These are phyloP conservation scores for Amphibolis antarctica DNA, from an alignment of 106 monocot genomes.

Conservation along the genomic window DNA sequence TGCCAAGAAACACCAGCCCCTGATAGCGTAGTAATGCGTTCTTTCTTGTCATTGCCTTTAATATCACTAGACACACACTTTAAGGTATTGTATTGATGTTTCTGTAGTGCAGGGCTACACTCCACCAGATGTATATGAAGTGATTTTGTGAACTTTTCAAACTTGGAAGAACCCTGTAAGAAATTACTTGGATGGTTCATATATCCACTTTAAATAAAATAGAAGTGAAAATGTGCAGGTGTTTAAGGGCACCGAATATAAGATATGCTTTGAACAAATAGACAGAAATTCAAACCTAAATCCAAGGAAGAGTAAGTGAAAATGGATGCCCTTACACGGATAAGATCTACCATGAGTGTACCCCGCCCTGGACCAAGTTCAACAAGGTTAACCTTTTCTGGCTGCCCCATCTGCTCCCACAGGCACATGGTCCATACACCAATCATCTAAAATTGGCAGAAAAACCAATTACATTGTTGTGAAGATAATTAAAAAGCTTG, in stretches of 20 bases:
- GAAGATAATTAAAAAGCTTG: too few relatives aligned
- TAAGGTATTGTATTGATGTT: conserved; percentile 56
- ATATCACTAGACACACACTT: conserved; percentile 37
- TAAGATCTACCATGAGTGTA: conserved; percentile 89
- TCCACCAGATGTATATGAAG: conserved; percentile 77
- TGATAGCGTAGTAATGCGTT: conserved; percentile 32
- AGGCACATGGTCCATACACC: conserved; percentile 94
- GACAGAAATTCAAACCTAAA: too few relatives aligned
- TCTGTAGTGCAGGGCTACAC: conserved; percentile 81
- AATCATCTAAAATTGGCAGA: conserved; percentile 48
- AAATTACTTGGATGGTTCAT: background rate
- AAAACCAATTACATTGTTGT: background rate
- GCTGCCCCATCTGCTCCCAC: conserved; percentile 92
- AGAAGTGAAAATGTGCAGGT: background rate
- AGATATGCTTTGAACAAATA: too few relatives aligned
- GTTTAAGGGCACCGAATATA: too few relatives aligned
- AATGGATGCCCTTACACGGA: conserved; percentile 43
- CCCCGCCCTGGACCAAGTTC: conserved; percentile 95
- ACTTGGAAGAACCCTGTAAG: conserved; percentile 66
- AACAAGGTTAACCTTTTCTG: conserved; percentile 50
- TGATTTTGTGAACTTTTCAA: conserved; percentile 63
- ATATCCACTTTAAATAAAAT: background rate
- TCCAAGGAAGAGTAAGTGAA: background rate
- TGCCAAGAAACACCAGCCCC: conserved; percentile 63
- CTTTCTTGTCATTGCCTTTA: conserved; percentile 17